Conservation (phyloP, 1,284 basidiomycete species). For the Caloboletus firmus region DNA sequence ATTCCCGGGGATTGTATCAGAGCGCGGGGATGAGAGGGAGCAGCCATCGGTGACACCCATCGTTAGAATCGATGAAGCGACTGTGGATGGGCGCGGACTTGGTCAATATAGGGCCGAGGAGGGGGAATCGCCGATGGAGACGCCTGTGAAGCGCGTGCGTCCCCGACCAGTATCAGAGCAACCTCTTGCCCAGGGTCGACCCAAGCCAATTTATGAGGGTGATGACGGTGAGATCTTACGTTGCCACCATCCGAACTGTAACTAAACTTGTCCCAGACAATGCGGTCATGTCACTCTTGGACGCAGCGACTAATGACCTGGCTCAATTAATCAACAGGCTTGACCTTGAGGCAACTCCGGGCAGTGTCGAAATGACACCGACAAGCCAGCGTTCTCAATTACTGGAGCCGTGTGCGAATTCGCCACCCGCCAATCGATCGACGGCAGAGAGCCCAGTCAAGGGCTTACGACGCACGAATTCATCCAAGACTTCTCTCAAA, state of each 20-base stretch:
- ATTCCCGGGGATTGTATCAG: slow-evolving; percentile 42
- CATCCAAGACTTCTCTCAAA: slow-evolving; percentile 56
- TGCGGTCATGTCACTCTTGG: slow-evolving; percentile 66
- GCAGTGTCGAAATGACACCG: slow-evolving; percentile 51
- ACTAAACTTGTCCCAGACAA: slow-evolving; percentile 30
- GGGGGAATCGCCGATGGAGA: slow-evolving; percentile 30
- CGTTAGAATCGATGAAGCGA: slow-evolving; percentile 52
- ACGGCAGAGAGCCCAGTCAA: slow-evolving; percentile 44
- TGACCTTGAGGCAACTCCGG: slow-evolving; percentile 72
- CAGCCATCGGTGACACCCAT: slow-evolving; percentile 35
- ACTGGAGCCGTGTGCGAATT: background rate
- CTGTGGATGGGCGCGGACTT: slow-evolving; percentile 47
- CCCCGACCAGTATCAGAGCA: slow-evolving; percentile 67
- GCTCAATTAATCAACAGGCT: slow-evolving; percentile 72
- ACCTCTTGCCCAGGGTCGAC: slow-evolving; percentile 48
- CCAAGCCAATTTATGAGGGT: slow-evolving; percentile 53
- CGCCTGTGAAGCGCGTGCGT: slow-evolving; percentile 53
- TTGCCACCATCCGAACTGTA: background rate
- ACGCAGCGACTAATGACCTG: slow-evolving; percentile 74
- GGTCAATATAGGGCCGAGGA: slow-evolving; percentile 27
- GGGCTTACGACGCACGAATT: slow-evolving; percentile 39
- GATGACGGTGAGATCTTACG: slow-evolving; percentile 40
- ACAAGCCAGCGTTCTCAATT: slow-evolving; percentile 29
- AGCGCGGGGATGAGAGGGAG: slow-evolving; percentile 9
- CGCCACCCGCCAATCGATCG: slow-evolving; percentile 1